Evolutionary conservation across 345 rosid genomes (phyloP).

Genomic region (Acer campestre): DNA sequence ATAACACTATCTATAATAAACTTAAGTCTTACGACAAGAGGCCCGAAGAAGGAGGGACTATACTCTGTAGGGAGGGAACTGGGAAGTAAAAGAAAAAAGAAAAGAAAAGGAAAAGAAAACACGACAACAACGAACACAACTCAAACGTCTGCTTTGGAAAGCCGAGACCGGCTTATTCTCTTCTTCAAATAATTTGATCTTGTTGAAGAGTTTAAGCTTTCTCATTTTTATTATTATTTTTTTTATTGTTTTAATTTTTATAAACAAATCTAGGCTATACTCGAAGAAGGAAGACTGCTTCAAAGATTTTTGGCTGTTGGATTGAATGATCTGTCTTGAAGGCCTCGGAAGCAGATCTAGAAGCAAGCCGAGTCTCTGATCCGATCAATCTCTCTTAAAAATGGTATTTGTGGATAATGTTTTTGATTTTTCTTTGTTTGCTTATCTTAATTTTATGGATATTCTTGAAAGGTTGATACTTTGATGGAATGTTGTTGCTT

Average conservation of each 20-base stretch:
- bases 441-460: neutral
- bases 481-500: slow-evolving; percentile 6
- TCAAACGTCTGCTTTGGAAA: slow-evolving; percentile 11
- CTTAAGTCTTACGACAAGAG: slow-evolving; percentile 9
- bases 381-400: slow-evolving; percentile 25
- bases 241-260: slow-evolving; percentile 16
- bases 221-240: slow-evolving; percentile 20
- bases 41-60: slow-evolving; percentile 12
- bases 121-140: neutral
- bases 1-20: neutral
- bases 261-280: slow-evolving; percentile 12
- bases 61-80: neutral
- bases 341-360: slow-evolving; percentile 46
- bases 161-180: slow-evolving; percentile 42
- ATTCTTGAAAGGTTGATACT: neutral
- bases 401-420: slow-evolving; percentile 39
- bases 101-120: neutral
- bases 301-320: slow-evolving; percentile 5
- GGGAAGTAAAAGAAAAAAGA: neutral
- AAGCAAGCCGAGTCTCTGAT: slow-evolving; percentile 46
- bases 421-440: slow-evolving; percentile 9
- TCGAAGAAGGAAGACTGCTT: slow-evolving; percentile 3
- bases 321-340: slow-evolving; percentile 38
- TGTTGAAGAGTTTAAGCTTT: slow-evolving; percentile 51
- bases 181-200: slow-evolving; percentile 34